phyloP scores from a whole-genome alignment of 1,139 yeast genomes.

The Blastobotrys indianensis region DNA sequence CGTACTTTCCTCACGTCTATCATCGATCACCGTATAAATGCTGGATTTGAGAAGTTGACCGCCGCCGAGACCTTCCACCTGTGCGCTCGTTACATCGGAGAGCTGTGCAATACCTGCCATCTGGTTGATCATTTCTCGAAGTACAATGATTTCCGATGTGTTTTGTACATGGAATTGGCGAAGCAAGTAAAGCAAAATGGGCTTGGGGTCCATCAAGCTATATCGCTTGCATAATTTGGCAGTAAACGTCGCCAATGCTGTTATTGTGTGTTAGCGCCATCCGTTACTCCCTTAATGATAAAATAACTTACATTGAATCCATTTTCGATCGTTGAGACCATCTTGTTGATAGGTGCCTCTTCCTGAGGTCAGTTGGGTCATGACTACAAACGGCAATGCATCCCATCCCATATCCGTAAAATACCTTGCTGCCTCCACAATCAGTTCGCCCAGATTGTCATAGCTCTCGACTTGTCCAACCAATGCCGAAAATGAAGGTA shows the following conservation, averaged over 20 bases:
- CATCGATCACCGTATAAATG: slow-evolving; percentile 62
- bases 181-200: slow-evolving; percentile 51
- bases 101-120: slow-evolving; percentile 81
- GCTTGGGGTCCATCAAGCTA: slow-evolving; percentile 33
- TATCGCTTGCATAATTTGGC: slow-evolving; percentile 35
- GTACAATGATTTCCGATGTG: slow-evolving; percentile 57
- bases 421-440: slow-evolving; percentile 74
- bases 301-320: slow-evolving; percentile 53
- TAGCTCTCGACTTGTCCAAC: slow-evolving; percentile 71
- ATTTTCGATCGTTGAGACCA: slow-evolving; percentile 75
- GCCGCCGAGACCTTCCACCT: slow-evolving; percentile 62
- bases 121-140: slow-evolving; percentile 61
- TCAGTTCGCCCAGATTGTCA: slow-evolving; percentile 72
- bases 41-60: slow-evolving; percentile 53
- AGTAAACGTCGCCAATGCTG: slow-evolving; percentile 35
- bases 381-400: slow-evolving; percentile 64
- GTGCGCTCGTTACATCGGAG: slow-evolving; percentile 58
- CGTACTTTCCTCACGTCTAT: slow-evolving; percentile 30
- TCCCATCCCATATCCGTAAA: slow-evolving; percentile 85
- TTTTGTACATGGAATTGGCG: slow-evolving; percentile 62
- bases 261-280: not conserved
- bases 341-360: slow-evolving; percentile 66
- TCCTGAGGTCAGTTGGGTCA: slow-evolving; percentile 66
- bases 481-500: slow-evolving; percentile 53
- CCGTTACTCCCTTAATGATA: not conserved